A percentile compares a stretch with the other conserved stretches of the same genome.
Conservation (phyloP, 768 basidiomycete species). For the Thelephora aurantiotincta region DNA sequence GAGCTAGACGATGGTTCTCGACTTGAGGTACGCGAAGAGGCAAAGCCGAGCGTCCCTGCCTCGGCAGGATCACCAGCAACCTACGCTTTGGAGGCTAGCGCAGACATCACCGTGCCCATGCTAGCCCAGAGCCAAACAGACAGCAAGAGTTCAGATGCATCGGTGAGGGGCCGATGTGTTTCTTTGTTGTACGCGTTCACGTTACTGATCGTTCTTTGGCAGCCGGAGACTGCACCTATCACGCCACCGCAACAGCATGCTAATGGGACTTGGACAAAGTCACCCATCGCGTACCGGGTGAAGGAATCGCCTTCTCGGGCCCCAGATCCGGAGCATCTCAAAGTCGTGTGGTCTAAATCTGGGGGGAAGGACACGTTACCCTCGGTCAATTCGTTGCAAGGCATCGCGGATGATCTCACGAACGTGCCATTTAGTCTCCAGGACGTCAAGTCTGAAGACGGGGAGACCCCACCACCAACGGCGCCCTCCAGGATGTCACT, state of each 20-base stretch:
- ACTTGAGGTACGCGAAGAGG: neutral
- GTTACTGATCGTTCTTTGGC: neutral
- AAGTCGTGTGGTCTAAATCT: slow-evolving; percentile 74
- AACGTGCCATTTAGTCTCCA: slow-evolving; percentile 69
- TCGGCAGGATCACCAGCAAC: slow-evolving; percentile 7
- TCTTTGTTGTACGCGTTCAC: neutral
- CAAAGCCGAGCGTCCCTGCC: slow-evolving; percentile 6
- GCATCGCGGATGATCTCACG: slow-evolving; percentile 72
- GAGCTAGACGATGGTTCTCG: slow-evolving; percentile 38
- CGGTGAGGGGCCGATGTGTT: neutral
- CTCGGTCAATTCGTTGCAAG: slow-evolving; percentile 68
- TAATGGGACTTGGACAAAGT: slow-evolving; percentile 34
- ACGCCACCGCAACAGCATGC: slow-evolving; percentile 9
- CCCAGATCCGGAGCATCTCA: slow-evolving; percentile 75
- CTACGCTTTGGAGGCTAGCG: neutral
- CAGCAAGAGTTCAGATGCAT: neutral
- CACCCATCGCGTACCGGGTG: slow-evolving; percentile 35
- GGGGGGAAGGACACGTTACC: slow-evolving; percentile 46
- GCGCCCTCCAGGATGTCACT: slow-evolving; percentile 61
- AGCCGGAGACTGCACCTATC: slow-evolving; percentile 12
- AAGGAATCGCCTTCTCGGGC: slow-evolving; percentile 59
- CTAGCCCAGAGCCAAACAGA: slow-evolving; percentile 1
- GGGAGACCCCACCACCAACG: slow-evolving; percentile 61
- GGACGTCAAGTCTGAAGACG: slow-evolving; percentile 80
- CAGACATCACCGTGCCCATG: neutral